Percentiles rank a stretch among this genome's conserved stretches.
These are phyloP conservation scores for Citrullus colocynthis DNA, from an alignment of 306 rosid species.

Conservation along the genomic window DNA sequence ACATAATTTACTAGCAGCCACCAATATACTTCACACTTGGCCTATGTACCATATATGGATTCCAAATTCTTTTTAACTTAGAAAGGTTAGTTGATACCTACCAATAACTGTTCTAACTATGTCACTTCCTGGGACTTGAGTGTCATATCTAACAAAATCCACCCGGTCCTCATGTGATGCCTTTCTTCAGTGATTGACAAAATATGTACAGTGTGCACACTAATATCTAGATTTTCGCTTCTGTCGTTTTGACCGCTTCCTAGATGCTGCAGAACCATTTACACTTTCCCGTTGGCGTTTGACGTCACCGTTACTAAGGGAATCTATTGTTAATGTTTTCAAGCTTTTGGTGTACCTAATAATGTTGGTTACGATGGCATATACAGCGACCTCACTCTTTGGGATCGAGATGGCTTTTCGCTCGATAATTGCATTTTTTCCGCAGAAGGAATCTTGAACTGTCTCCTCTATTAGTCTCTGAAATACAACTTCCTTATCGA, in stretches of 20 bases:
- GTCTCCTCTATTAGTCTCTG: slow-evolving; percentile 66
- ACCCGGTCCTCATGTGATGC: slow-evolving; percentile 40
- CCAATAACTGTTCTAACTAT: background rate
- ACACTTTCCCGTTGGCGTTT: slow-evolving; percentile 28
- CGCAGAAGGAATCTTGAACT: slow-evolving; percentile 49
- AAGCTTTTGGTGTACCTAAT: slow-evolving; percentile 33
- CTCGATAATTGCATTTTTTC: slow-evolving; percentile 59
- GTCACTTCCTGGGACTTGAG: slow-evolving; percentile 28
- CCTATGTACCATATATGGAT: background rate
- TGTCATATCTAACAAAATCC: slow-evolving; percentile 84
- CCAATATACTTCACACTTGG: background rate
- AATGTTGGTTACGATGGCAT: slow-evolving; percentile 70
- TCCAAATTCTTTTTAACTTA: background rate
- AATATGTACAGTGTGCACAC: slow-evolving; percentile 31
- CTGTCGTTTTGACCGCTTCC: slow-evolving; percentile 61
- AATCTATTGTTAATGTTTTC: slow-evolving; percentile 24
- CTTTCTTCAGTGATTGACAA: slow-evolving; percentile 6
- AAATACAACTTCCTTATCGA: slow-evolving; percentile 48
- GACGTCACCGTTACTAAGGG: slow-evolving; percentile 36
- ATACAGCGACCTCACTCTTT: slow-evolving; percentile 39
- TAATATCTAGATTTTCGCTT: slow-evolving; percentile 39
- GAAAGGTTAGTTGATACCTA: background rate
- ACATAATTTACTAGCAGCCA: background rate
- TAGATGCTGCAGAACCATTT: slow-evolving; percentile 42
- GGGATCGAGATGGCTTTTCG: slow-evolving; percentile 40